Evolutionary conservation across 2,329 filamentous ascomycete species (phyloP).

Genomic region (Diplodia scrobiculata): DNA sequence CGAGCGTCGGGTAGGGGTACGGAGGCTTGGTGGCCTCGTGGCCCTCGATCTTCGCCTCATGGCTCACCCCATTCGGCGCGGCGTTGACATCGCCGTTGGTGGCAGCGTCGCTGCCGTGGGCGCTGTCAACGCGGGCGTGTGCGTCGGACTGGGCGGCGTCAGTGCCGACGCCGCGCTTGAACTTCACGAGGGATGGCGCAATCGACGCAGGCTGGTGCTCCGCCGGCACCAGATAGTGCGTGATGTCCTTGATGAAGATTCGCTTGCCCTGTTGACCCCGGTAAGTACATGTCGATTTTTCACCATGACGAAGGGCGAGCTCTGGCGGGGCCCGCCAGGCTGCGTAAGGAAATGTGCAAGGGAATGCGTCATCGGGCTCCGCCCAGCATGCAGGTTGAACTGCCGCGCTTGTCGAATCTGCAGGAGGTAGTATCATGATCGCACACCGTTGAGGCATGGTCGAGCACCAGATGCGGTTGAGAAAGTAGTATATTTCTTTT

Average conservation of each 20-base stretch:
- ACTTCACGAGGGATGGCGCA: constrained; percentile 71
- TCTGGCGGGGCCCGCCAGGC: constrained; percentile 10
- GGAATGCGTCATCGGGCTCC: constrained; percentile 1
- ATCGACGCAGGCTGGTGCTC: constrained; percentile 67
- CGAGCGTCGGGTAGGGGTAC: constrained; percentile 60
- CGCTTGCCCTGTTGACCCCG: constrained; percentile 71
- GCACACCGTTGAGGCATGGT: constrained; percentile 21
- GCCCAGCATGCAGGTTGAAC: constrained; percentile 15
- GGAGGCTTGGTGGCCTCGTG: constrained; percentile 43
- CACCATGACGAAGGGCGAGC: constrained; percentile 7
- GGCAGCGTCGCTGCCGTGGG: constrained; percentile 39
- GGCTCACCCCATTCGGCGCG: constrained; percentile 41
- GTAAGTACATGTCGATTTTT: constrained; percentile 36
- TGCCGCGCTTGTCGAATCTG: not conserved
- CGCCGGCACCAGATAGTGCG: constrained; percentile 84
- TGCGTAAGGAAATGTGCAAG: constrained; percentile 6
- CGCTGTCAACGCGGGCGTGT: constrained; percentile 32
- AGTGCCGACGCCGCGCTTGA: constrained; percentile 63
- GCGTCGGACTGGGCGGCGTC: constrained; percentile 37
- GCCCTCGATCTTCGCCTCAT: constrained; percentile 31
- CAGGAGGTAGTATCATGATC: not conserved
- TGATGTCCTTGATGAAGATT: constrained; percentile 97
- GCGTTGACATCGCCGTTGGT: constrained; percentile 31
- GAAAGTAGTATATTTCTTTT: constrained; percentile 13
- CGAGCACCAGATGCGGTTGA: not conserved